Percentiles rank a stretch among this genome's conserved stretches.
Evolutionary conservation across 495 filamentous ascomycete species (phyloP).

Genomic region (Trichocladium antarcticum): DNA sequence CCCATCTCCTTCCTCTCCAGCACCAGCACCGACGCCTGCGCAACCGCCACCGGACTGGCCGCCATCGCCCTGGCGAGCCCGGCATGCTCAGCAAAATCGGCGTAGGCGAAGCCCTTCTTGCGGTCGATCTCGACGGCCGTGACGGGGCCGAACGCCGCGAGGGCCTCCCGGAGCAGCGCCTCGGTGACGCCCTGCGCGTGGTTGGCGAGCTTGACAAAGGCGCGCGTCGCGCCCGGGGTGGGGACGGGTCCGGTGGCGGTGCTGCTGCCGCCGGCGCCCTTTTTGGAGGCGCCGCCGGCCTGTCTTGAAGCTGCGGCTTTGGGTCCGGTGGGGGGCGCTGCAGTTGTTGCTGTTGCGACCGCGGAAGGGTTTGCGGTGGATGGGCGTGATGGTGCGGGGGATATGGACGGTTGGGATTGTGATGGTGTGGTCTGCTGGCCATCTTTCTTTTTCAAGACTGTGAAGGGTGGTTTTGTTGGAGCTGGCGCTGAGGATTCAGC

Average conservation of each 20-base stretch:
- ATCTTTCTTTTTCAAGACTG: conserved; percentile 33
- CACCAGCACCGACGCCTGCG: conserved; percentile 75
- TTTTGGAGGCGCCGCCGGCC: conserved; percentile 4
- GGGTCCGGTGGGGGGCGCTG: conserved; percentile 22
- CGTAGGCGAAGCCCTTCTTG: conserved; percentile 85
- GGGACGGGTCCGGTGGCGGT: conserved; percentile 23
- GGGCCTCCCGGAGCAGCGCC: conserved; percentile 55
- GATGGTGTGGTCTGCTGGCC: conserved; percentile 12
- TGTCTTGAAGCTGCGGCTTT: conserved; percentile 26
- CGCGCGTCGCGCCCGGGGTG: conserved; percentile 54
- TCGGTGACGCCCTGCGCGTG: conserved; percentile 86
- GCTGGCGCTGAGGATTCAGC: conserved; percentile 8
- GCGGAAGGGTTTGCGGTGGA: conserved; percentile 13
- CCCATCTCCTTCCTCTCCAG: conserved; percentile 61
- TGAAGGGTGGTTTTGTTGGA: conserved; percentile 25
- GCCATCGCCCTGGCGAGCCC: conserved; percentile 65
- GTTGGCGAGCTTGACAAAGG: conserved; percentile 91
- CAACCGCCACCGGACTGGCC: conserved; percentile 68
- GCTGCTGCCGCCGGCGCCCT: conserved; percentile 11
- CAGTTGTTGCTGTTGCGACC: conserved; percentile 4
- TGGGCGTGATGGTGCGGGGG: conserved; percentile 19
- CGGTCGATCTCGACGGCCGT: conserved; percentile 78
- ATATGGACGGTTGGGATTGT: conserved; percentile 16
- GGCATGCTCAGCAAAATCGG: conserved; percentile 65
- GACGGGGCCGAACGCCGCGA: conserved; percentile 58